Conservation (phyloP, 495 filamentous ascomycete species). For the Aspergillus heteromorphus region DNA sequence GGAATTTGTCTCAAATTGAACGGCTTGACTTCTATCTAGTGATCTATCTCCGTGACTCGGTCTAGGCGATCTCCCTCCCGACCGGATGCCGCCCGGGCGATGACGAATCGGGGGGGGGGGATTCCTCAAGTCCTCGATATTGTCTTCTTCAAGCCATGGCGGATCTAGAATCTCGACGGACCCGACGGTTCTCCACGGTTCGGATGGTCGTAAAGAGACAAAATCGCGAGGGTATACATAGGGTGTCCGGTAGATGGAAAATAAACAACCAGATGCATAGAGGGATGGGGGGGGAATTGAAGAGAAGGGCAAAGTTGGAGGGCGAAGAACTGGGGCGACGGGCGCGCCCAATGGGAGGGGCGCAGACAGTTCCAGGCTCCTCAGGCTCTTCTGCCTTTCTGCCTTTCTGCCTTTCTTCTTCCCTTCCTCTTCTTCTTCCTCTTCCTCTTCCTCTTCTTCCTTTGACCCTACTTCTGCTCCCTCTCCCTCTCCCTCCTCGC, state of each 20-base stretch:
- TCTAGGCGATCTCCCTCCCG: background rate
- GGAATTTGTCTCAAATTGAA: too few relatives aligned
- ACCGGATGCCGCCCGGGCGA: background rate
- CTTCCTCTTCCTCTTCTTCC: conserved; percentile 7
- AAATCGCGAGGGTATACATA: too few relatives aligned
- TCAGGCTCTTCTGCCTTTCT: conserved; percentile 30
- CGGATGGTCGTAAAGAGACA: too few relatives aligned
- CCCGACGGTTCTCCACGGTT: background rate
- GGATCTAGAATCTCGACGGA: too few relatives aligned
- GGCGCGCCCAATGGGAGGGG: background rate
- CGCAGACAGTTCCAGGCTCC: conserved; percentile 12
- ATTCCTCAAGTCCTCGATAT: too few relatives aligned
- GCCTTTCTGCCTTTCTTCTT: conserved; percentile 23
- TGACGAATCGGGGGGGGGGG: background rate
- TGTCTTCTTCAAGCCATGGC: background rate
- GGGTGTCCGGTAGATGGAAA: too few relatives aligned
- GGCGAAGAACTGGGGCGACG: background rate
- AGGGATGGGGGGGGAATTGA: too few relatives aligned
- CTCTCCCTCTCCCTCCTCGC: conserved; percentile 14
- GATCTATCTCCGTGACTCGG: too few relatives aligned
- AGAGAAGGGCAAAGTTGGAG: too few relatives aligned
- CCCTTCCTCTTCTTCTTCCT: conserved; percentile 26
- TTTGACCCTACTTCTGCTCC: conserved; percentile 10
- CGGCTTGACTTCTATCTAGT: background rate
- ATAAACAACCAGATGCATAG: too few relatives aligned